A percentile compares a stretch with the other conserved stretches of the same genome.
phyloP scores from a whole-genome alignment of 257 asterid species.

The Echium plantagineum region DNA sequence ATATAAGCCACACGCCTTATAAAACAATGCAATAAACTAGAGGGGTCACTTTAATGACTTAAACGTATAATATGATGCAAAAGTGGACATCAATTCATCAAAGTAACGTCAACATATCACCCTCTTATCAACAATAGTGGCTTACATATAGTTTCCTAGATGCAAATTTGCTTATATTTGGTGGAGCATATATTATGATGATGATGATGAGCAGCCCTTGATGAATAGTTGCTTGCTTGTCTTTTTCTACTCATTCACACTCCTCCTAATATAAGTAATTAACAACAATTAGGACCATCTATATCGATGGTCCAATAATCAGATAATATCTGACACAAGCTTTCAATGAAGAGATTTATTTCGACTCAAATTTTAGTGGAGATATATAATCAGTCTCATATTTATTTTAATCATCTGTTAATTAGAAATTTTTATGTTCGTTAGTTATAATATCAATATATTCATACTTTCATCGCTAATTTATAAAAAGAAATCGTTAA shows the following conservation, averaged over 20 bases:
- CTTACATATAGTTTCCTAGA: constrained; percentile 17
- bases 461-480: too few relatives aligned
- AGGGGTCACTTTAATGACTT: neutral
- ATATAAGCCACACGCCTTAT: neutral
- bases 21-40: neutral
- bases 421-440: too few relatives aligned
- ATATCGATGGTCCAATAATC: too few relatives aligned
- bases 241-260: constrained; percentile 28
- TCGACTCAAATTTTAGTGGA: too few relatives aligned
- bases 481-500: too few relatives aligned
- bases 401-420: too few relatives aligned
- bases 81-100: constrained; percentile 44
- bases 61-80: neutral
- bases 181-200: neutral
- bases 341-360: too few relatives aligned
- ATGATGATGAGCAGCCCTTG: neutral
- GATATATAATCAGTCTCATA: too few relatives aligned
- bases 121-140: constrained; percentile 54
- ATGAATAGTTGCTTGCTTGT: constrained; percentile 6
- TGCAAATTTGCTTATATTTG: neutral
- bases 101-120: constrained; percentile 55
- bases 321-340: too few relatives aligned
- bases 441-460: too few relatives aligned
- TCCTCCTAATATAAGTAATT: neutral
- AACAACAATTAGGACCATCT: too few relatives aligned